Base-by-base conservation (phyloP, 1,284 basidiomycete species). In the Chalciporus piperatoides region DNA sequence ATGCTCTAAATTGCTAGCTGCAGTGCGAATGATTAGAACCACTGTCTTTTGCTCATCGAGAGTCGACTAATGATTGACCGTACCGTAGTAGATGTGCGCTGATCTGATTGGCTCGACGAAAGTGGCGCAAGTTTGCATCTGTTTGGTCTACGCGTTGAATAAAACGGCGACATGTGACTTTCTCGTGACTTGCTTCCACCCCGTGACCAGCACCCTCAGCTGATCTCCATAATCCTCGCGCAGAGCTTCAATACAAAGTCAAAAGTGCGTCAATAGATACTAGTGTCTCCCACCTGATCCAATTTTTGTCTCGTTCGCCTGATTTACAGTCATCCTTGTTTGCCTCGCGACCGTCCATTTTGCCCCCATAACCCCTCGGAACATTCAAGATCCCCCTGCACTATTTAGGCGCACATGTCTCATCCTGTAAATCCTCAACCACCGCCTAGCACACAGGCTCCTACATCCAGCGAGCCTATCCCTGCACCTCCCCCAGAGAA, bases 91-190 rank as follows among this genome's bases (percentile, higher is more conserved):
- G n/a, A n/a, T n/a, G n/a, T n/a, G n/a, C n/a, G n/a, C n/a, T n/a
- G 28, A 30, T 12, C 9, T 32, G 30, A 32, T 32, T 32, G 30
- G 30, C 12, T n/a, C 7, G 6, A n/a, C 24, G 6, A 25, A 41
- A 32, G 49, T 60, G 59, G 58, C 53, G 46, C 3, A 10, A 27
- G n/a, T 65, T 65, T 65, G 63, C 38, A 23, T 48, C 3, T 65
- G 40, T 69, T 65, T 68, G 66, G 58, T 49, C 39, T 45, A 10
- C 12, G 2, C 15, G 39, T 46, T 45, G 47, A 63, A 65, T 63
- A 69, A 62, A 67, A 67, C 38, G 7, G 51, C 61, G 52, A 54
- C 64, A 65, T 65, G 64, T 65, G 64, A 65, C 64, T 69, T 68
- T 64, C 67, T 35, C 64, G 64, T 65, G 64, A 65, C 64, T 67